Evolutionary conservation across 169 alveolate species (phyloP).

Genomic region (Plasmodium knowlesi): DNA sequence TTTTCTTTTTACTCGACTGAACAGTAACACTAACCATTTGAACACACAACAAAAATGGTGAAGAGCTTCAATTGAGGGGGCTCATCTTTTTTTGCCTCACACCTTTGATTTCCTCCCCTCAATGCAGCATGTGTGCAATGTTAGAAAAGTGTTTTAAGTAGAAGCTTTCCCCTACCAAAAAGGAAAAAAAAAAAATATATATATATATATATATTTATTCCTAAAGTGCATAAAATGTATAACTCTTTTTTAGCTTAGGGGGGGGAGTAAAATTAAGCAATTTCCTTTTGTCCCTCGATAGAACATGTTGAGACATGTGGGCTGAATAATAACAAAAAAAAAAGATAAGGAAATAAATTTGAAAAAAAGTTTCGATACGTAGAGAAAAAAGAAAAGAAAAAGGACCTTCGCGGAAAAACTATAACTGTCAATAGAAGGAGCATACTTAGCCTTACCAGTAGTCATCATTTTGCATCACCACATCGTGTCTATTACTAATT

Average conservation of each 20-base stretch:
- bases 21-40: neutral
- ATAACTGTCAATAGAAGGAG: neutral
- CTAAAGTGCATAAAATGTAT: too few relatives aligned
- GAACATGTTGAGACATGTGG: too few relatives aligned
- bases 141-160: neutral
- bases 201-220: too few relatives aligned
- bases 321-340: neutral
- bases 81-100: neutral
- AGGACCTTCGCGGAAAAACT: neutral
- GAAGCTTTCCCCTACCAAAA: neutral
- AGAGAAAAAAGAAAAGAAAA: neutral
- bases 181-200: neutral
- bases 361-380: too few relatives aligned
- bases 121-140: neutral
- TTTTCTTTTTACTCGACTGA: neutral
- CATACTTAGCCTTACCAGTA: neutral
- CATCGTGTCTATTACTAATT: neutral
- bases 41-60: neutral
- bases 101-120: neutral
- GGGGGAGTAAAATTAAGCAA: too few relatives aligned
- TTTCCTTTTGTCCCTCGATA: too few relatives aligned
- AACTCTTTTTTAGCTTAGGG: too few relatives aligned
- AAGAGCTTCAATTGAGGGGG: neutral
- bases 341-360: too few relatives aligned
- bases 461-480: neutral